These are phyloP conservation scores for Tetrapisispora nanseiensis DNA, from an alignment of 805 yeast species.

Conservation along the genomic window DNA sequence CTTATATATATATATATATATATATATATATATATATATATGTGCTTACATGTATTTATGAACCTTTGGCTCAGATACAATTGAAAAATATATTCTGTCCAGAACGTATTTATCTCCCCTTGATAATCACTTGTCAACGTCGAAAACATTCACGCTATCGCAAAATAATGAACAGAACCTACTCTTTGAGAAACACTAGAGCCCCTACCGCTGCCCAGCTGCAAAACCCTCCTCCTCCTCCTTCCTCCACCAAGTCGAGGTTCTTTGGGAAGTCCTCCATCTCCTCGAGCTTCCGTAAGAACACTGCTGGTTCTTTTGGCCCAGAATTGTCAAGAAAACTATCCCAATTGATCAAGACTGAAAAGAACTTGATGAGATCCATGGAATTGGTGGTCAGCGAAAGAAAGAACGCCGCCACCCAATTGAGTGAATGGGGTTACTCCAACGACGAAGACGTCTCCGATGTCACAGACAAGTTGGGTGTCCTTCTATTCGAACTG, in stretches of 20 bases:
- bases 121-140: not conserved
- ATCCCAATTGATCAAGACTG: slow-evolving; percentile 87
- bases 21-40: no score
- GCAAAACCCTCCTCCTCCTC: slow-evolving; percentile 73
- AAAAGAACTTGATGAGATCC: slow-evolving; percentile 90
- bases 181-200: slow-evolving; percentile 66
- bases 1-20: no score
- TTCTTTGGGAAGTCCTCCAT: slow-evolving; percentile 71
- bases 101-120: no score
- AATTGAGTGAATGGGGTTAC: slow-evolving; percentile 95
- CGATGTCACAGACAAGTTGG: slow-evolving; percentile 94
- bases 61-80: no score
- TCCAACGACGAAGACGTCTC: slow-evolving; percentile 95
- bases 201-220: slow-evolving; percentile 79
- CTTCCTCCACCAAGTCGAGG: slow-evolving; percentile 60
- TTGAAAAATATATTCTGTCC: no score
- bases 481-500: slow-evolving; percentile 88
- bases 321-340: slow-evolving; percentile 91
- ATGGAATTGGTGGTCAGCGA: slow-evolving; percentile 88
- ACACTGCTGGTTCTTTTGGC: slow-evolving; percentile 84
- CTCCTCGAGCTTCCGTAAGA: slow-evolving; percentile 62
- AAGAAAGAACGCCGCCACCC: slow-evolving; percentile 94
- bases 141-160: not conserved
- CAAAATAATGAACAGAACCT: slow-evolving; percentile 64
- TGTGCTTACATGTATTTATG: no score